Evolutionary conservation across 768 basidiomycete genomes (phyloP).

Genomic region (Terana coerulea): DNA sequence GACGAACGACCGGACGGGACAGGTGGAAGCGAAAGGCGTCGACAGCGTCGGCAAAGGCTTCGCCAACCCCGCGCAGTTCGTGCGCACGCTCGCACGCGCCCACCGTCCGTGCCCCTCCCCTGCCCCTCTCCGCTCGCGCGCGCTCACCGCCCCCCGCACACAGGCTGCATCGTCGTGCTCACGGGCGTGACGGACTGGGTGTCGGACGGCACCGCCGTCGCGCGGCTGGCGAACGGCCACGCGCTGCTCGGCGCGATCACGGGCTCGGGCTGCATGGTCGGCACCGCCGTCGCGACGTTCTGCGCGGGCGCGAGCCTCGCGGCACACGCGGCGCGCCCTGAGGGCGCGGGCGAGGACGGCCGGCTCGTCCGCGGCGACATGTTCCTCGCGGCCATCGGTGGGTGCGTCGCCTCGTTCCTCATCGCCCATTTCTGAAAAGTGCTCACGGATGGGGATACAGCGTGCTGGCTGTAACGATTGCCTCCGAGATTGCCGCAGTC

Average conservation of each 20-base stretch:
- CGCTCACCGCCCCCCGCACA: not conserved
- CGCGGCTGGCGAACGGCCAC: constrained; percentile 74
- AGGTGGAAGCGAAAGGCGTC: constrained; percentile 80
- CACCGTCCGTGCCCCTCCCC: constrained; percentile 57
- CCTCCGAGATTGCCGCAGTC: constrained; percentile 54
- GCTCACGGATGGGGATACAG: constrained; percentile 24
- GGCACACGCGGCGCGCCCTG: constrained; percentile 23
- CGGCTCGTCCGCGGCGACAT: constrained; percentile 72
- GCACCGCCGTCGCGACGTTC: constrained; percentile 74
- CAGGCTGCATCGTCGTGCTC: constrained; percentile 78
- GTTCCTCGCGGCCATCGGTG: constrained; percentile 70
- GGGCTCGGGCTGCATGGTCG: constrained; percentile 85
- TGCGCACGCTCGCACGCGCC: constrained; percentile 62
- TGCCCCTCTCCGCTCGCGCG: not conserved
- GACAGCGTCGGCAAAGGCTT: constrained; percentile 82
- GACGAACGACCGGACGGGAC: not conserved
- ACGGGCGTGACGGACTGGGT: constrained; percentile 82
- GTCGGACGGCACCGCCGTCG: constrained; percentile 71
- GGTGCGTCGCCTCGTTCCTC: constrained; percentile 41
- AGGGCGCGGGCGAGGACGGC: constrained; percentile 27
- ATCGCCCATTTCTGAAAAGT: not conserved
- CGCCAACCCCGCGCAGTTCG: constrained; percentile 66
- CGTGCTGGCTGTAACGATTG: constrained; percentile 54
- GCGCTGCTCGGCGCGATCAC: constrained; percentile 75
- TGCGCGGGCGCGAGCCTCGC: constrained; percentile 62